Base-by-base conservation (phyloP, 2,329 filamentous ascomycete genomes). In the Botrytis paeoniae region DNA sequence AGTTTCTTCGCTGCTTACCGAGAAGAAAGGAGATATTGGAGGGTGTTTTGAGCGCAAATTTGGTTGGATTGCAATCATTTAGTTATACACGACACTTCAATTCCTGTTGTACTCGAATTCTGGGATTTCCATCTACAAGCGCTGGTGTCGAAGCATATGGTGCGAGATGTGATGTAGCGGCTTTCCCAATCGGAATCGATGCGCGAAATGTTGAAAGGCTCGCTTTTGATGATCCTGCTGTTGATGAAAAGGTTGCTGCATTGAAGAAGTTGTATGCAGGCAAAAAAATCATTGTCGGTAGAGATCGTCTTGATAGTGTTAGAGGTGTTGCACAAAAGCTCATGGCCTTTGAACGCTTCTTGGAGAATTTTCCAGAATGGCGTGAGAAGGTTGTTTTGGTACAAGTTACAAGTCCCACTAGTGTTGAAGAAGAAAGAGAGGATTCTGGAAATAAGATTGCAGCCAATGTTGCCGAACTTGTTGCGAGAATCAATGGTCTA, bases 251-350 rank as follows among this genome's bases (percentile, higher is more conserved):
- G 73, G 87, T 94, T 80, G 83, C 87, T 71, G 90, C 89, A 0
- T 89, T 98, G 70, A 91, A 89, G 79, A 88, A 91, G 76, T 84
- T 96, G 77, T 97, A 97, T 80, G 87, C 87, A n/a, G 94, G 91
- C 74, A 97, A 95, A 84, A 97, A 97, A 84, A 92, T 98, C 78
- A 97, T 98, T 78, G 94, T 98, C 72, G 95, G 95, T 18, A 91
- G 95, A 78, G 95, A 98, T 82, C 91, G 95, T n/a, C 85, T 98
- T 69, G 95, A 98, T 82, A 95, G 93, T 78, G 94, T 97, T 62
- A 89, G 95, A 75, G 95, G 96, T 80, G 95, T 98, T 22, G 91
- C 93, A n/a, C 95, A 98, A 83, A 98, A 98, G 83, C 86, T 98
- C 45, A 93, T 97, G 84, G 95, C 95, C 0, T 98, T 97, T 81